phyloP scores from a whole-genome alignment of 768 basidiomycete species.

The Strobilomyces echinocephalus region DNA sequence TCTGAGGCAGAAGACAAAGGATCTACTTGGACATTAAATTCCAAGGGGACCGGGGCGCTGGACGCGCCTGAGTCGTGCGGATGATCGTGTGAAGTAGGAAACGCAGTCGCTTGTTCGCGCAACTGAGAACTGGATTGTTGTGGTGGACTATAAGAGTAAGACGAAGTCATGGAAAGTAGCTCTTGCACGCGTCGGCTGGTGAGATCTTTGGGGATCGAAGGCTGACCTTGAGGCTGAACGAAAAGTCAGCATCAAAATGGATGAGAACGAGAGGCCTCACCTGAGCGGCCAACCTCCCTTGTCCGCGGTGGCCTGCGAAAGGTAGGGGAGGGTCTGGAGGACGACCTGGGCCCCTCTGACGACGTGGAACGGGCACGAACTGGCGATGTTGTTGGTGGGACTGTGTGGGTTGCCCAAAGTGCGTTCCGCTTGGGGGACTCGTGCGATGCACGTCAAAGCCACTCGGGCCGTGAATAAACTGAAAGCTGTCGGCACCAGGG shows the following conservation, averaged over 20 bases:
- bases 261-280: not conserved
- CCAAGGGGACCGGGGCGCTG: not conserved
- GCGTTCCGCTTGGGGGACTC: not conserved
- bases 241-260: not conserved
- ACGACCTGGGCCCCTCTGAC: not conserved
- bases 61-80: not conserved
- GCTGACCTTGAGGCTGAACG: not conserved
- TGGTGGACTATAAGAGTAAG: conserved; percentile 1
- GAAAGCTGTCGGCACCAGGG: not conserved
- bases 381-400: conserved; percentile 11
- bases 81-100: not conserved
- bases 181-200: conserved; percentile 23
- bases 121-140: not conserved
- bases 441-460: not conserved
- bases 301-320: conserved; percentile 1
- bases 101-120: not conserved
- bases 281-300: conserved; percentile 1
- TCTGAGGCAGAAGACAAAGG: conserved; percentile 6
- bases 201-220: conserved; percentile 6
- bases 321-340: not conserved
- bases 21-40: conserved; percentile 1
- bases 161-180: conserved; percentile 13
- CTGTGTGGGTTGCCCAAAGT: not conserved
- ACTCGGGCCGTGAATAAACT: not conserved
- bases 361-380: conserved; percentile 9